Percentiles rank a stretch among this genome's conserved stretches.
phyloP scores from a whole-genome alignment of 148 eudicot species.

The Diospyros kaki region DNA sequence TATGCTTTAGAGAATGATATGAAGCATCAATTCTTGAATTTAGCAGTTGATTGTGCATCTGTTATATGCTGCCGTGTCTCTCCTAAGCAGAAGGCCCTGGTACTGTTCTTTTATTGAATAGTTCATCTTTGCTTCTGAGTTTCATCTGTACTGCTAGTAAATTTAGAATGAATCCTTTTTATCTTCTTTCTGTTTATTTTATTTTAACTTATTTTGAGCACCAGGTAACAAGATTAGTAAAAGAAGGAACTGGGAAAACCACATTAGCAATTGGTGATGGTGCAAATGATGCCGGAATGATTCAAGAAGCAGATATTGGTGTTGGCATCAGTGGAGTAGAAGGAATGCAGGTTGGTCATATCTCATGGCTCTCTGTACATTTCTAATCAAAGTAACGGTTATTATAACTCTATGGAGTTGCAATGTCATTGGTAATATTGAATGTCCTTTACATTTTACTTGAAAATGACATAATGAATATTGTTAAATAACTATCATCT shows the following conservation, averaged over 20 bases:
- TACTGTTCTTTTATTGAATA: slow-evolving; percentile 17
- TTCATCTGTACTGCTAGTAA: neutral
- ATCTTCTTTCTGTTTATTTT: neutral
- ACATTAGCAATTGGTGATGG: slow-evolving; percentile 98
- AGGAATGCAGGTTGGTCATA: slow-evolving; percentile 88
- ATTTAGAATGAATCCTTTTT: neutral
- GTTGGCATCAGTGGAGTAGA: slow-evolving; percentile 97
- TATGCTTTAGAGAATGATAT: slow-evolving; percentile 64
- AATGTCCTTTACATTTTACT: neutral
- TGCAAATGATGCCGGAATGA: slow-evolving; percentile 99
- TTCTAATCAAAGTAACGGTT: neutral
- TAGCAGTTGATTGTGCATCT: slow-evolving; percentile 71
- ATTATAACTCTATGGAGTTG: neutral
- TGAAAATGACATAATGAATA: neutral
- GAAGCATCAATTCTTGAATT: slow-evolving; percentile 52
- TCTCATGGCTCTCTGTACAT: neutral
- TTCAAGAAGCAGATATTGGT: slow-evolving; percentile 99
- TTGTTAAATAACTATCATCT: neutral
- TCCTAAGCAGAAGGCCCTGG: slow-evolving; percentile 83
- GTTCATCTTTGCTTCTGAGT: neutral
- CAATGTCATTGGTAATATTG: neutral
- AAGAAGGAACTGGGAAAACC: slow-evolving; percentile 92
- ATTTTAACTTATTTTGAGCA: neutral
- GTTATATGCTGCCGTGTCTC: slow-evolving; percentile 89
- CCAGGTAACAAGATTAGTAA: slow-evolving; percentile 90